A percentile compares a stretch with the other conserved stretches of the same genome.
These are phyloP conservation scores for Verticillium nubilum DNA, from an alignment of 2,329 filamentous ascomycete genomes.

Conservation along the genomic window DNA sequence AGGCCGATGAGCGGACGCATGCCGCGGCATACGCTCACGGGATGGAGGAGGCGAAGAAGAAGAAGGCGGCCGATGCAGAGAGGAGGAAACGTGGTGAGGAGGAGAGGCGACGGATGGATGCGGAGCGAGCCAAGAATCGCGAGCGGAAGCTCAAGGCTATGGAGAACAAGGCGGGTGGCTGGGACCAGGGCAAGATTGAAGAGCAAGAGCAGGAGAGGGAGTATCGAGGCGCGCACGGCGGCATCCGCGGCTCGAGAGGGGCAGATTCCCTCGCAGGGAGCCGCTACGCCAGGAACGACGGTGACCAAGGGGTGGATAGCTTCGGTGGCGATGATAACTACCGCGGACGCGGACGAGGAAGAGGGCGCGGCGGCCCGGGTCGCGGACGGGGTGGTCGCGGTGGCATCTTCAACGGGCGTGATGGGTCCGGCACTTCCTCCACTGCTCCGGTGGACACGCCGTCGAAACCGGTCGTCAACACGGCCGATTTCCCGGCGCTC, in stretches of 20 bases:
- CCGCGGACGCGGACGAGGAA: conserved; percentile 19
- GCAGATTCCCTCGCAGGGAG: conserved; percentile 32
- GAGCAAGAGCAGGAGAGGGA: conserved; percentile 33
- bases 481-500: conserved; percentile 35
- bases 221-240: conserved; percentile 38
- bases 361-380: conserved; percentile 24
- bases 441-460: conserved; percentile 10
- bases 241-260: conserved; percentile 30
- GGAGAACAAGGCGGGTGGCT: conserved; percentile 45
- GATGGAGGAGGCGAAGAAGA: conserved; percentile 48
- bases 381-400: conserved; percentile 24
- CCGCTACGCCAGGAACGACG: conserved; percentile 31
- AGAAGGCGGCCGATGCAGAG: conserved; percentile 47
- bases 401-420: conserved; percentile 23
- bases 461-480: conserved; percentile 24
- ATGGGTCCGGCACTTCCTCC: conserved; percentile 18
- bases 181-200: conserved; percentile 53
- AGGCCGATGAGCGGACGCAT: conserved; percentile 51
- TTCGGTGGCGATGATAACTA: conserved; percentile 6
- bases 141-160: conserved; percentile 57
- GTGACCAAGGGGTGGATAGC: conserved; percentile 15
- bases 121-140: conserved; percentile 55
- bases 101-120: conserved; percentile 45
- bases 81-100: conserved; percentile 45
- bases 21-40: conserved; percentile 48